phyloP scores from a whole-genome alignment of 2,329 filamentous ascomycete species.

The Paraconiothyrium brasiliense region DNA sequence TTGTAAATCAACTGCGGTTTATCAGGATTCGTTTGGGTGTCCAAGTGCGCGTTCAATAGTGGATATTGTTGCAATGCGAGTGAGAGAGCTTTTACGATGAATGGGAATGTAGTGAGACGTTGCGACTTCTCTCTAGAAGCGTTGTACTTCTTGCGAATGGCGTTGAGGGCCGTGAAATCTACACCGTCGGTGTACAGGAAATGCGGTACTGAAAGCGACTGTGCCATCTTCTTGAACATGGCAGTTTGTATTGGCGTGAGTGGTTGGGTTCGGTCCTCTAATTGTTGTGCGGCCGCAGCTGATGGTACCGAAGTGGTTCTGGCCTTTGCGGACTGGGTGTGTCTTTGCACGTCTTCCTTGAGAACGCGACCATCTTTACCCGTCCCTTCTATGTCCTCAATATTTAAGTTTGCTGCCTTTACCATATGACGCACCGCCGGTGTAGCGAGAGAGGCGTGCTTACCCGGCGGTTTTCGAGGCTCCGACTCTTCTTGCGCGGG shows the following conservation, averaged over 20 bases:
- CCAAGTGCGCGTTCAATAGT: conserved; percentile 85
- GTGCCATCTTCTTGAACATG: conserved; percentile 99
- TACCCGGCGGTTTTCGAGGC: conserved; percentile 59
- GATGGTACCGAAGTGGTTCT: conserved; percentile 44
- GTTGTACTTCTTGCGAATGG: conserved; percentile 80
- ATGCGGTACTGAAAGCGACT: conserved; percentile 88
- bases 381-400: conserved; percentile 80
- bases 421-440: conserved; percentile 90
- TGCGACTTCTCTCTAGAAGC: conserved; percentile 45
- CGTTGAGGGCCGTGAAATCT: conserved; percentile 78
- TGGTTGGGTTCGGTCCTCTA: conserved; percentile 71
- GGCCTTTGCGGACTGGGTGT: conserved; percentile 33
- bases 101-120: conserved; percentile 87
- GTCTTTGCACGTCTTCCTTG: conserved; percentile 83
- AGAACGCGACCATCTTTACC: conserved; percentile 90
- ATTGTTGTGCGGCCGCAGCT: conserved; percentile 42
- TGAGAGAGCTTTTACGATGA: conserved; percentile 95
- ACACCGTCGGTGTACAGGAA: conserved; percentile 94
- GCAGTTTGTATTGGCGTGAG: conserved; percentile 83
- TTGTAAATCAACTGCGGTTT: conserved; percentile 83
- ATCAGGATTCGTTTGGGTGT: conserved; percentile 63
- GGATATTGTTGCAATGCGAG: conserved; percentile 83
- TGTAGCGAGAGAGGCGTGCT: conserved; percentile 80
- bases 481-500: conserved; percentile 27
- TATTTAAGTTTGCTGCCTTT: conserved; percentile 81